Conservation (phyloP, 352 stramenopile species). For the Phytophthora podocarpi region DNA sequence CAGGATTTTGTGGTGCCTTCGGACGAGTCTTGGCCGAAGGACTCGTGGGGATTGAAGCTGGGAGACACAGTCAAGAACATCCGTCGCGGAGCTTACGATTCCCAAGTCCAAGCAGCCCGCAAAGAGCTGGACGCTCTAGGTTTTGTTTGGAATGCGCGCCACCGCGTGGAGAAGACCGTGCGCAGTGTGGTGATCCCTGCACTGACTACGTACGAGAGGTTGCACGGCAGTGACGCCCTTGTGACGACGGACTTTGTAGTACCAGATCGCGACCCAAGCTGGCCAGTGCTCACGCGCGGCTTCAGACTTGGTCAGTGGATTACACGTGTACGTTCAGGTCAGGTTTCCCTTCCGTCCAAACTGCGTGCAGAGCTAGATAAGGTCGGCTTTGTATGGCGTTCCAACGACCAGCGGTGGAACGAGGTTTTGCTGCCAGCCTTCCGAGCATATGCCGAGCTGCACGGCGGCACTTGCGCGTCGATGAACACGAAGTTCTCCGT, state of each 20-base stretch:
- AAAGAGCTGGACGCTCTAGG: conserved; percentile 84
- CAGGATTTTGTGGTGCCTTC: conserved; percentile 92
- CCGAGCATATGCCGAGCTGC: conserved; percentile 53
- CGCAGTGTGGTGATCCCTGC: conserved; percentile 61
- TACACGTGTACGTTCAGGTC: conserved; percentile 54
- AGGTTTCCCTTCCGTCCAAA: conserved; percentile 43
- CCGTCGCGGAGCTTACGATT: conserved; percentile 75
- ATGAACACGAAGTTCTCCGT: conserved; percentile 85
- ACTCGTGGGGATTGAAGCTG: conserved; percentile 84
- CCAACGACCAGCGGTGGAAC: conserved; percentile 73
- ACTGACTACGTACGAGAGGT: conserved; percentile 49
- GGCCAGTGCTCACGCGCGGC: conserved; percentile 56
- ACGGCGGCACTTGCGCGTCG: conserved; percentile 57
- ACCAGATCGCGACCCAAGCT: conserved; percentile 52
- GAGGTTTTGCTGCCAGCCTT: conserved; percentile 74
- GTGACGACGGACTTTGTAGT: conserved; percentile 80
- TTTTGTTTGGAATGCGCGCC: conserved; percentile 92
- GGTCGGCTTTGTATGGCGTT: conserved; percentile 73
- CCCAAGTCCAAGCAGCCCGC: conserved; percentile 77
- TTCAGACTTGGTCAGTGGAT: conserved; percentile 83
- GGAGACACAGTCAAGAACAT: conserved; percentile 93
- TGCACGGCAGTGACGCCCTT: conserved; percentile 51
- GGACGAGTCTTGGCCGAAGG: conserved; percentile 74
- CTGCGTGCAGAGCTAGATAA: conserved; percentile 62
- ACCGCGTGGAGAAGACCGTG: conserved; percentile 64